Evolutionary conservation across 2,329 filamentous ascomycete species (phyloP).

Genomic region (Allantophomopsis cytisporea): DNA sequence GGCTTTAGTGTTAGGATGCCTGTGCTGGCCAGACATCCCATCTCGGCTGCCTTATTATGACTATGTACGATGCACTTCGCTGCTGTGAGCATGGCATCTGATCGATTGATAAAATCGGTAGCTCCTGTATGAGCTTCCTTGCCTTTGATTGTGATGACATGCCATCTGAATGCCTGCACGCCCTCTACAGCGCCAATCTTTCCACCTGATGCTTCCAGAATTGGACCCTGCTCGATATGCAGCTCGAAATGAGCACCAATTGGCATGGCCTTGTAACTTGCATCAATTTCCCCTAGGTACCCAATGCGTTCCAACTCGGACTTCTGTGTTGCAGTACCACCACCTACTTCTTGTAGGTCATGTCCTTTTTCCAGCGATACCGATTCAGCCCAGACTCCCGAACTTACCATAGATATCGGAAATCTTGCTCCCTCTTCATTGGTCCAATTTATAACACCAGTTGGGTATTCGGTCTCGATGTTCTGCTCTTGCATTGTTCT

Average conservation of each 20-base stretch:
- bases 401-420: constrained; percentile 58
- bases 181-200: constrained; percentile 58
- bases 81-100: constrained; percentile 55
- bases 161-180: constrained; percentile 43
- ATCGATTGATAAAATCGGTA: constrained; percentile 51
- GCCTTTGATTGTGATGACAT: constrained; percentile 50
- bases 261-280: constrained; percentile 43
- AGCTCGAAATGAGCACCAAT: constrained; percentile 72
- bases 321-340: constrained; percentile 46
- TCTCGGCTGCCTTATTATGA: constrained; percentile 44
- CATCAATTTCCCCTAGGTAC: constrained; percentile 46
- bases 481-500: constrained; percentile 51
- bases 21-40: constrained; percentile 51
- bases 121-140: constrained; percentile 64
- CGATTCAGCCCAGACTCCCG: constrained; percentile 60
- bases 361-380: constrained; percentile 51
- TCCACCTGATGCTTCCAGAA: constrained; percentile 48
- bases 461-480: constrained; percentile 52
- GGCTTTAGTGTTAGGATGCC: constrained; percentile 55
- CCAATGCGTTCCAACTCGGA: constrained; percentile 59
- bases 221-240: constrained; percentile 73
- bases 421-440: constrained; percentile 68
- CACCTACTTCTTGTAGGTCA: constrained; percentile 45
- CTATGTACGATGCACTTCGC: constrained; percentile 54
- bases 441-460: constrained; percentile 27